Base-by-base conservation (phyloP, 2,329 filamentous ascomycete species). In the Aspergillus calidoustus region DNA sequence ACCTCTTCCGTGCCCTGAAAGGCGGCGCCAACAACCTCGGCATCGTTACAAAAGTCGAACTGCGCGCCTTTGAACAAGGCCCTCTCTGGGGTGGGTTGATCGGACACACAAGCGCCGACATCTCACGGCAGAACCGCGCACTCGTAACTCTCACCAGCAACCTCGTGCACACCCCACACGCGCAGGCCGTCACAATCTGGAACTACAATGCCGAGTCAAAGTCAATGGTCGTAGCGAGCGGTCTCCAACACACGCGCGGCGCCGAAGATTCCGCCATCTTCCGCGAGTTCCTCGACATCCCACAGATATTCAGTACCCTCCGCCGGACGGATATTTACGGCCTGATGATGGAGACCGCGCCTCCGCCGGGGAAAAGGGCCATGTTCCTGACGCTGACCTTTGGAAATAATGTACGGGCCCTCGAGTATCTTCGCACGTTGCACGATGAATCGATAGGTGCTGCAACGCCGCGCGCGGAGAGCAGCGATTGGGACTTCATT, bases 271-370 rank as follows among this genome's bases (percentile, higher is more conserved):
- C 50, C 7, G 7, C 50, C 3, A 41, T 53, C n/a, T 53, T 53
- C 22, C 7, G 19, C 3, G 30, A 38, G 30, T 53, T 53, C 7
- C 30, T 53, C 4, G n/a, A 9, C 1, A 31, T 53, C 6, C 31
- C 50, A 7, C n/a, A 34, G 19, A 25, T 8, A 11, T 41, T 53
- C 13, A 38, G 50, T 23, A 53, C n/a, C 17, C 50, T 41, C 3
- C 30, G 50, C 1, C 4, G 13, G n/a, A 53, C 43, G 3, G 44
- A 49, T 41, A 48, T 59, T 19, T 19, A 54, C 13, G 43, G 28
- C 38, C 19, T 59, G 6, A 49, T 54, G 51, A 54, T 54, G 50
- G 57, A 54, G 28, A 59, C 57, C 7, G 51, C 57, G 13, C 57
- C 38, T 11, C 57, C 57, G 8, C 41, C 57, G 2, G 49, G 57